Conservation (phyloP, 306 rosid species). For the Malus sylvestris region DNA sequence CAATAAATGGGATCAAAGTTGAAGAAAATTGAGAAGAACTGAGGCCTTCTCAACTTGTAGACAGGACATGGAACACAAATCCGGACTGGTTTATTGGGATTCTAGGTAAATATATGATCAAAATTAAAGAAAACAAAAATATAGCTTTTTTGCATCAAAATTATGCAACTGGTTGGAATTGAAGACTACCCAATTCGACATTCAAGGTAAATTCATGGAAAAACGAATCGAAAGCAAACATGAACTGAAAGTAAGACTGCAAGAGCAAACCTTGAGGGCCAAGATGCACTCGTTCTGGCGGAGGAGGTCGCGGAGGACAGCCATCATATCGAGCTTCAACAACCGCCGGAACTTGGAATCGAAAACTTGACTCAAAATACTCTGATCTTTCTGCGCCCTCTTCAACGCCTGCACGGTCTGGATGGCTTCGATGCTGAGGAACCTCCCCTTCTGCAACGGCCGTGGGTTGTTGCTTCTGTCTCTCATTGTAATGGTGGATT, state of each 20-base stretch:
- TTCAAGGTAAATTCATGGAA: not conserved
- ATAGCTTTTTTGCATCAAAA: not conserved
- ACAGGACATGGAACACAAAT: too few species aligned
- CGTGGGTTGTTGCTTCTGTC: constrained; percentile 43
- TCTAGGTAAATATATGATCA: not conserved
- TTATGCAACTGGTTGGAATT: not conserved
- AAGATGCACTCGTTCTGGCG: constrained; percentile 44
- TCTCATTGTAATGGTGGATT: constrained; percentile 27
- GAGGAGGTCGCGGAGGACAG: constrained; percentile 44
- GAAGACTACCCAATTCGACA: not conserved
- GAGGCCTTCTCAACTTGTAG: too few species aligned
- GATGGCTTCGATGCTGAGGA: constrained; percentile 54
- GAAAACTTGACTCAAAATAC: constrained; percentile 19
- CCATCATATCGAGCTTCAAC: constrained; percentile 47
- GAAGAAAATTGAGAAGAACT: too few species aligned
- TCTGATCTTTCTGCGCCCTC: constrained; percentile 21
- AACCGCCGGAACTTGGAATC: constrained; percentile 33
- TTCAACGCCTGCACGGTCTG: constrained; percentile 44
- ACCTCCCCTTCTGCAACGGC: constrained; percentile 45
- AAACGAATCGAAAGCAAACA: not conserved
- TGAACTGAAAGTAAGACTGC: not conserved
- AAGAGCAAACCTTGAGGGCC: constrained; percentile 43
- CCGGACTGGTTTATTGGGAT: not conserved
- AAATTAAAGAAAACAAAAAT: not conserved
- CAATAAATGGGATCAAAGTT: too few species aligned